Conservation (phyloP, 306 rosid species). For the Trifolium subterraneum region DNA sequence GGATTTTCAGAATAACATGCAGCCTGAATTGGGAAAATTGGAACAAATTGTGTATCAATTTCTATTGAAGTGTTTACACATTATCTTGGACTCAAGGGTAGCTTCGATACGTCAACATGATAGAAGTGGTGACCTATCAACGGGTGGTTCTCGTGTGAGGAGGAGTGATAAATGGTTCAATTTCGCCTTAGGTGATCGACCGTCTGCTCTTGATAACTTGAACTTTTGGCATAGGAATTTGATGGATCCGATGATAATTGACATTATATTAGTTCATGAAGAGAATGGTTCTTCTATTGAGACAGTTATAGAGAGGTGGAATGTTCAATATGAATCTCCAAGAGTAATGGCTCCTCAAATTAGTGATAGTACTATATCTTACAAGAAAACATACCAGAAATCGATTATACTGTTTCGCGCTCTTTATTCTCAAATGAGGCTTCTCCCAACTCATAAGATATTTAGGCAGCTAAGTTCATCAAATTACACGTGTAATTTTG, state of each 20-base stretch:
- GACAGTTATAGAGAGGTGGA: slow-evolving; percentile 92
- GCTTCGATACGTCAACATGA: slow-evolving; percentile 62
- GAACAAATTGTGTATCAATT: slow-evolving; percentile 82
- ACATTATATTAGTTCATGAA: slow-evolving; percentile 74
- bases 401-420: slow-evolving; percentile 73
- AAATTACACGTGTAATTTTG: slow-evolving; percentile 59
- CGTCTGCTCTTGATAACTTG: slow-evolving; percentile 72
- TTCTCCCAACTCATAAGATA: slow-evolving; percentile 77
- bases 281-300: slow-evolving; percentile 61
- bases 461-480: slow-evolving; percentile 67
- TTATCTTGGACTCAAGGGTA: slow-evolving; percentile 77
- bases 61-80: slow-evolving; percentile 75
- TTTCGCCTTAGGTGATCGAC: slow-evolving; percentile 75
- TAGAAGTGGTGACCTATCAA: slow-evolving; percentile 63
- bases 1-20: slow-evolving; percentile 75
- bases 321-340: slow-evolving; percentile 78
- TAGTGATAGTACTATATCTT: slow-evolving; percentile 54
- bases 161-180: slow-evolving; percentile 90
- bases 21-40: slow-evolving; percentile 72
- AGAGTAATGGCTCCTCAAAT: slow-evolving; percentile 59
- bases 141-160: slow-evolving; percentile 54
- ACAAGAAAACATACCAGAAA: slow-evolving; percentile 80
- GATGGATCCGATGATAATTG: slow-evolving; percentile 86
- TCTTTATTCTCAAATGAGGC: slow-evolving; percentile 78
- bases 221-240: slow-evolving; percentile 76